phyloP scores from a whole-genome alignment of 768 basidiomycete genomes.

The Myochromella boudieri region DNA sequence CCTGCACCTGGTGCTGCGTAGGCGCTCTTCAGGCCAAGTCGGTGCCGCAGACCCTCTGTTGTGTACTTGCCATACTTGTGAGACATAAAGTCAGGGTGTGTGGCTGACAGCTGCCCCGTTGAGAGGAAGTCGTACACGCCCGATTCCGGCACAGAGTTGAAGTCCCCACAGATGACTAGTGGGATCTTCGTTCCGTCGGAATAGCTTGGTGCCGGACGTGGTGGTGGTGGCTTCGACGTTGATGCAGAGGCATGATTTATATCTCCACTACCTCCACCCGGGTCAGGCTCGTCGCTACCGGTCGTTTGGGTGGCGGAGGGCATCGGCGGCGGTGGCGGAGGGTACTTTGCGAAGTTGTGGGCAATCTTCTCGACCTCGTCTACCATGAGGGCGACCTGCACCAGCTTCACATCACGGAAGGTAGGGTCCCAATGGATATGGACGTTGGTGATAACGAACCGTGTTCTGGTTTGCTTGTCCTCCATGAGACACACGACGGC shows the following conservation, averaged over 20 bases:
- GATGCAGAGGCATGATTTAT: slow-evolving; percentile 7
- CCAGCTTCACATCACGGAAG: slow-evolving; percentile 95
- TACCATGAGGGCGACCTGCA: slow-evolving; percentile 88
- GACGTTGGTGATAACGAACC: slow-evolving; percentile 85
- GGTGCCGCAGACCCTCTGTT: slow-evolving; percentile 81
- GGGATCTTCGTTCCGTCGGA: slow-evolving; percentile 89
- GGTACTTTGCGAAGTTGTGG: slow-evolving; percentile 79
- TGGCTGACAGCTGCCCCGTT: slow-evolving; percentile 62
- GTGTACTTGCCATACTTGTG: slow-evolving; percentile 93
- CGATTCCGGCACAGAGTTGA: slow-evolving; percentile 84
- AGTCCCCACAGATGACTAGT: slow-evolving; percentile 90
- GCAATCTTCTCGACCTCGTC: slow-evolving; percentile 94
- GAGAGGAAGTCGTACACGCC: slow-evolving; percentile 92
- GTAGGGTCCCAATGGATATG: slow-evolving; percentile 94
- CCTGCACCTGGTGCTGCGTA: slow-evolving; percentile 55
- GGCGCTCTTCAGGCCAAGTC: slow-evolving; percentile 80
- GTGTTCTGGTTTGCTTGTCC: slow-evolving; percentile 81
- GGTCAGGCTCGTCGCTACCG: slow-evolving; percentile 20
- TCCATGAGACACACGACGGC: slow-evolving; percentile 87
- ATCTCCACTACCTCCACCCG: slow-evolving; percentile 11
- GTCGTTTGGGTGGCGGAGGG: slow-evolving; percentile 22
- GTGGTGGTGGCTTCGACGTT: slow-evolving; percentile 18
- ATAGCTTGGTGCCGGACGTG: slow-evolving; percentile 66
- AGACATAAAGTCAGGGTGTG: slow-evolving; percentile 90
- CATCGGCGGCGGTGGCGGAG: slow-evolving; percentile 54